Percentiles rank a stretch among this genome's conserved stretches.
phyloP scores from a whole-genome alignment of 306 rosid species.

The Trifolium repens region DNA sequence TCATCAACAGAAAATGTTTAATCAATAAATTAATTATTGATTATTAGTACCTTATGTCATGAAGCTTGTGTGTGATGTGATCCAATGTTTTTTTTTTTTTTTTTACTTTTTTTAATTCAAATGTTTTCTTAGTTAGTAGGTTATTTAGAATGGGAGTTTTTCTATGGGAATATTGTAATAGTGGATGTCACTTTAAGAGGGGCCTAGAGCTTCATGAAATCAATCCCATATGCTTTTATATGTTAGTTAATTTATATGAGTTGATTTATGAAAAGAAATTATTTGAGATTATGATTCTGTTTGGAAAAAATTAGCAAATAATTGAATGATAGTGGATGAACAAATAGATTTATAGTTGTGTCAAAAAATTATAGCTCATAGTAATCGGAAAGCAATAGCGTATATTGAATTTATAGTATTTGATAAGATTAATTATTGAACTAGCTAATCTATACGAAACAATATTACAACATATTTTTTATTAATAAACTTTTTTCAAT shows the following conservation, averaged over 20 bases:
- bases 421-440: not conserved
- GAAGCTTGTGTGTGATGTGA: conserved; percentile 55
- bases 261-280: conserved; percentile 46
- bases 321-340: too few relatives aligned
- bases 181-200: conserved; percentile 58
- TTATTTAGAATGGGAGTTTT: conserved; percentile 48
- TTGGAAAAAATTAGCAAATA: too few relatives aligned
- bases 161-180: conserved; percentile 53
- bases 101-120: conserved; percentile 20
- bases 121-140: conserved; percentile 57
- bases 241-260: conserved; percentile 44
- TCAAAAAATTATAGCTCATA: too few relatives aligned
- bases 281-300: not conserved
- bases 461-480: too few relatives aligned
- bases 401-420: not conserved
- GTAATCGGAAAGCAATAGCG: too few relatives aligned
- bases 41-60: not conserved
- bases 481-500: too few relatives aligned
- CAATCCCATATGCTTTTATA: conserved; percentile 53
- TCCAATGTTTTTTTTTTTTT: conserved; percentile 39
- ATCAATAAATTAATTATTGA: not conserved
- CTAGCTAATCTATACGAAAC: too few relatives aligned
- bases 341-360: not conserved
- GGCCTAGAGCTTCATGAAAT: conserved; percentile 46
- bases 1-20: conserved; percentile 78